A percentile compares a stretch with the other conserved stretches of the same genome.
Conservation (phyloP, 495 filamentous ascomycete species). For the Ascodesmis nigricans region DNA sequence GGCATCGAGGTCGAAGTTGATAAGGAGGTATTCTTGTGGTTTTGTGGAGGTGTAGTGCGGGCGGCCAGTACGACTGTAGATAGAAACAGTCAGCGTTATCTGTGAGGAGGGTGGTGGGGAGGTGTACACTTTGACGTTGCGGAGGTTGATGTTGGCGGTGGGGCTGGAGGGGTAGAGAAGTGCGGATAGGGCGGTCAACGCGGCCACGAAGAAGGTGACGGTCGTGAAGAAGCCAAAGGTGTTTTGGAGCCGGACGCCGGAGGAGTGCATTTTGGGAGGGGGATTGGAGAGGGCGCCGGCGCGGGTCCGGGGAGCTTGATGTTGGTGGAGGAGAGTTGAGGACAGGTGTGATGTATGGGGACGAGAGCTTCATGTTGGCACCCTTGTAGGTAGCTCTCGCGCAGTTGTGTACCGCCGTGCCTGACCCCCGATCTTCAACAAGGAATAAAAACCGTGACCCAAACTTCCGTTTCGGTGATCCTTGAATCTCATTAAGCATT, state of each 20-base stretch:
- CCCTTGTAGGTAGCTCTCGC: no score
- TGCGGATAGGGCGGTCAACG: slow-evolving; percentile 55
- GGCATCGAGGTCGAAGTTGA: slow-evolving; percentile 75
- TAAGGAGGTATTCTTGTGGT: slow-evolving; percentile 81
- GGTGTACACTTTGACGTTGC: slow-evolving; percentile 63
- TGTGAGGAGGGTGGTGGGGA: neutral
- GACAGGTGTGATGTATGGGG: no score
- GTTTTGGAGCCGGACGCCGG: slow-evolving; percentile 62
- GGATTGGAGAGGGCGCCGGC: neutral
- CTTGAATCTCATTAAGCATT: no score
- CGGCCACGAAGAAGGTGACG: slow-evolving; percentile 60
- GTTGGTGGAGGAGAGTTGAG: neutral
- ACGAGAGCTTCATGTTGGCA: no score
- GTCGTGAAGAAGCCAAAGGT: slow-evolving; percentile 97
- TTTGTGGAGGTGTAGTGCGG: slow-evolving; percentile 85
- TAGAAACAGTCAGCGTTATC: neutral
- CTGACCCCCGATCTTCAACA: no score
- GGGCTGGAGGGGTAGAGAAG: slow-evolving; percentile 48
- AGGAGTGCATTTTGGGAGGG: slow-evolving; percentile 53
- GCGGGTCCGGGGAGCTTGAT: neutral
- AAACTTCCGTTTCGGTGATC: no score
- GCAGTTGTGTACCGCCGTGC: no score
- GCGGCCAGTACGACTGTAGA: slow-evolving; percentile 54
- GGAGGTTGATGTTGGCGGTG: slow-evolving; percentile 39
- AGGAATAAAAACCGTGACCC: no score